Evolutionary conservation across 768 basidiomycete species (phyloP).

Genomic region (Mycena galericulata): DNA sequence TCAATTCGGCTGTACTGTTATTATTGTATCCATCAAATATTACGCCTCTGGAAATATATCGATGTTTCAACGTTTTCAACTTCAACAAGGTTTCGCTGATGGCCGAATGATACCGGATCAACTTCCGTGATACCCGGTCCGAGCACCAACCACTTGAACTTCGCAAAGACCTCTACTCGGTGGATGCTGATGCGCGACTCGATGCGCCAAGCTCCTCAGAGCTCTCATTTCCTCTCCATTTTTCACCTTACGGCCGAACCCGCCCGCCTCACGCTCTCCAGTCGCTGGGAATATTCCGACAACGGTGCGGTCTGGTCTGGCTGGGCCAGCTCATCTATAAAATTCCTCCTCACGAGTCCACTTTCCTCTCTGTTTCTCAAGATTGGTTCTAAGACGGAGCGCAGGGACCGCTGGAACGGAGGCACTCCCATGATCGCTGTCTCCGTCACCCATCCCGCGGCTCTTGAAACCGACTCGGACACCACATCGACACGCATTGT

Average conservation of each 20-base stretch:
- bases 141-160: too few relatives aligned
- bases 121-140: too few relatives aligned
- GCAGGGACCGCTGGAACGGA: slow-evolving; percentile 31
- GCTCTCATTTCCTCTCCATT: too few relatives aligned
- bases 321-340: slow-evolving; percentile 18
- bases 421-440: slow-evolving; percentile 22
- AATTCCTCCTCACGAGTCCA: not conserved
- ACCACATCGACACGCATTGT: not conserved
- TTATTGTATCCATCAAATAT: slow-evolving; percentile 16
- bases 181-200: too few relatives aligned
- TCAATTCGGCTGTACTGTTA: slow-evolving; percentile 9
- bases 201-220: too few relatives aligned
- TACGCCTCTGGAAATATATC: not conserved
- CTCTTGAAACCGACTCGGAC: too few relatives aligned
- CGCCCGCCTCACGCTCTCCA: too few relatives aligned
- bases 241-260: too few relatives aligned
- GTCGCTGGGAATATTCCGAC: slow-evolving; percentile 17
- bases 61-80: too few relatives aligned
- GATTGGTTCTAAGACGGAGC: slow-evolving; percentile 13
- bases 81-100: too few relatives aligned
- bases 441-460: not conserved
- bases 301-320: slow-evolving; percentile 13
- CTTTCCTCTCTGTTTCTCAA: not conserved
- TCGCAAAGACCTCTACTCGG: too few relatives aligned
- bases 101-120: too few relatives aligned